Evolutionary conservation across 805 yeast genomes (phyloP).

Genomic region (Jamesozyma rosinii): DNA sequence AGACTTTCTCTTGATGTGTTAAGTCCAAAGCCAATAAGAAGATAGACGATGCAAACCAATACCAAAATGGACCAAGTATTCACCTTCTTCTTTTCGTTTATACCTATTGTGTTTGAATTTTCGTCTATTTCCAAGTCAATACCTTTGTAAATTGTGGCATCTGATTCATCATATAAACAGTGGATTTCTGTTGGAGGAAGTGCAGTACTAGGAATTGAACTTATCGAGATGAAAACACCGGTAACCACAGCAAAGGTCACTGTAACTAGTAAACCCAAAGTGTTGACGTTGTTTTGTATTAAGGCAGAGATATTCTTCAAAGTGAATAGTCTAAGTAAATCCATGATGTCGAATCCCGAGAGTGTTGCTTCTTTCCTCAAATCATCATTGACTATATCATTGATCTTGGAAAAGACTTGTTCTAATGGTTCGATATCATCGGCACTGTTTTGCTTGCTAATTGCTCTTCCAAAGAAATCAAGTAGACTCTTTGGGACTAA

Average conservation of each 20-base stretch:
- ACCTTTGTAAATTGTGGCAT: conserved; percentile 10
- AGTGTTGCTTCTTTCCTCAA: background rate
- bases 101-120: background rate
- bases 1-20: background rate
- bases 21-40: background rate
- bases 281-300: background rate
- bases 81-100: background rate
- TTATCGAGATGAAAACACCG: conserved; percentile 32
- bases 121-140: background rate
- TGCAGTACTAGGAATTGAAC: conserved; percentile 19
- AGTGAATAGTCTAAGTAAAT: background rate
- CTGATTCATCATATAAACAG: conserved; percentile 36
- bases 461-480: background rate
- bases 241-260: conserved; percentile 18
- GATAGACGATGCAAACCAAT: background rate
- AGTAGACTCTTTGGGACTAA: background rate
- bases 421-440: background rate
- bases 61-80: background rate
- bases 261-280: background rate
- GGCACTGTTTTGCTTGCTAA: background rate
- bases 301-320: background rate
- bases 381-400: background rate
- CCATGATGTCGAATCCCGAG: background rate
- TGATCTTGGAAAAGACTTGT: background rate
- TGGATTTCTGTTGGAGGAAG: conserved; percentile 30